These are phyloP conservation scores for Fonsecaea monophora DNA, from an alignment of 2,329 filamentous ascomycete genomes.

Conservation along the genomic window DNA sequence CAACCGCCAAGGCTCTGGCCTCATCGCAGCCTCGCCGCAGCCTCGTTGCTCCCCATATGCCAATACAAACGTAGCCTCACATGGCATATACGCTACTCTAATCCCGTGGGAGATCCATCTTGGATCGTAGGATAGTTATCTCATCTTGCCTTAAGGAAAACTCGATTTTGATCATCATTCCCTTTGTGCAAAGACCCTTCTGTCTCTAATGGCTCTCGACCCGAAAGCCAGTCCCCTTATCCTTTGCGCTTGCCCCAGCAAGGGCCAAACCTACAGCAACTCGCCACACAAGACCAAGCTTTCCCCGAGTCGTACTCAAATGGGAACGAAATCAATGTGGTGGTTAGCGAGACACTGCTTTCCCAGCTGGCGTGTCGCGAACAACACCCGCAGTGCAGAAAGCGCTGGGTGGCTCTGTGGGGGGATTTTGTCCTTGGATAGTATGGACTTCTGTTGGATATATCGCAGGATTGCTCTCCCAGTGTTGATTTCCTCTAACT, in stretches of 20 bases:
- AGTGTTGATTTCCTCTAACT: neutral
- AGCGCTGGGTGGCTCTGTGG: neutral
- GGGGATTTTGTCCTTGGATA: neutral
- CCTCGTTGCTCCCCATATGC: neutral
- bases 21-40: neutral
- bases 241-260: neutral
- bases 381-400: neutral
- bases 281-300: neutral
- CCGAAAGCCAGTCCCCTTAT: neutral
- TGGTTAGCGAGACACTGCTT: neutral
- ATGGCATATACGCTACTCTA: neutral
- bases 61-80: neutral
- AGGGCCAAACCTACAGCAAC: neutral
- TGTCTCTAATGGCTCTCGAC: neutral
- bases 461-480: neutral
- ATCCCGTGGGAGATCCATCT: neutral
- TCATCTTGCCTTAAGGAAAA: neutral
- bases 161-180: neutral
- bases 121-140: neutral
- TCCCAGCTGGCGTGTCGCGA: neutral
- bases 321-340: neutral
- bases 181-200: neutral
- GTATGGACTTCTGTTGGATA: neutral
- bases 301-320: neutral
- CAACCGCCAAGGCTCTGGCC: neutral